A percentile compares a stretch with the other conserved stretches of the same genome.
phyloP scores from a whole-genome alignment of 345 rosid species.

The Lepidium sativum region DNA sequence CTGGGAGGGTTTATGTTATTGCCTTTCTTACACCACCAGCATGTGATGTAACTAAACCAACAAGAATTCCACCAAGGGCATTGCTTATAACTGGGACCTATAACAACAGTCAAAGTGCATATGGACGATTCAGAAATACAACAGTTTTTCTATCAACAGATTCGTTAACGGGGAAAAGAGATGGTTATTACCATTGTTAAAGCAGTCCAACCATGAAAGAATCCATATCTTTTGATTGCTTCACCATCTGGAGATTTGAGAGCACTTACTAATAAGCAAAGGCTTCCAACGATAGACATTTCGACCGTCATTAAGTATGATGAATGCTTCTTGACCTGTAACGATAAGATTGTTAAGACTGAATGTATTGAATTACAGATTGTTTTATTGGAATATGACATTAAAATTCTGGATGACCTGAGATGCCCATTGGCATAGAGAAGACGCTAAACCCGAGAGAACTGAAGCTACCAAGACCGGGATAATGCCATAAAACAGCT shows the following conservation, averaged over 20 bases:
- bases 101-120: background rate
- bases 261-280: constrained; percentile 75
- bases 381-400: background rate
- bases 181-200: constrained; percentile 38
- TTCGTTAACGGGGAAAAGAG: background rate
- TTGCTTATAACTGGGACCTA: constrained; percentile 79
- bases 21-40: constrained; percentile 99
- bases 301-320: constrained; percentile 95
- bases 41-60: constrained; percentile 84
- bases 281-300: constrained; percentile 93
- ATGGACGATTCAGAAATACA: background rate
- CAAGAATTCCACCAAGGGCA: constrained; percentile 94
- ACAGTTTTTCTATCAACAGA: background rate
- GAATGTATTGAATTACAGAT: background rate
- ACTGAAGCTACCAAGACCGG: constrained; percentile 94
- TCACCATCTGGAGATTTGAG: constrained; percentile 95
- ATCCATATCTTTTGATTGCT: constrained; percentile 68
- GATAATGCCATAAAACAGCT: constrained; percentile 76
- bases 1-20: background rate
- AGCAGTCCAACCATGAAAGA: constrained; percentile 95
- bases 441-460: constrained; percentile 93
- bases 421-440: constrained; percentile 96
- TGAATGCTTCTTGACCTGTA: constrained; percentile 88
- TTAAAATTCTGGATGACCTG: constrained; percentile 42
- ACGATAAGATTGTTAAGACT: constrained; percentile 1